phyloP scores from a whole-genome alignment of 495 filamentous ascomycete species.

The Xylaria curta region DNA sequence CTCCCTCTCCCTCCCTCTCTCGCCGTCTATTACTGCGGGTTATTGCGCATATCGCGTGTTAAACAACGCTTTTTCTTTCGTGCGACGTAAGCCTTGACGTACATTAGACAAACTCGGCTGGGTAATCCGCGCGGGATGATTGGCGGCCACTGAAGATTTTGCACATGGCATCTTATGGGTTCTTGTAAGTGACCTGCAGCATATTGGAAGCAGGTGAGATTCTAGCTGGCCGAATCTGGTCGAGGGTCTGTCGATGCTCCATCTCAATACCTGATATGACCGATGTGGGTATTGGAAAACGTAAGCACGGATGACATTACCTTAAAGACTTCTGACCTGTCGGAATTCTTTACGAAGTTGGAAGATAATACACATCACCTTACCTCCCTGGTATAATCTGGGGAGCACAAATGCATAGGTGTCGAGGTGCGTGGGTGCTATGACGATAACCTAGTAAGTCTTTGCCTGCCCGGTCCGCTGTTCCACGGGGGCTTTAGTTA shows the following conservation, averaged over 20 bases:
- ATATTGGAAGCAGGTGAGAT: slow-evolving; percentile 18
- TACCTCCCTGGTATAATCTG: no score
- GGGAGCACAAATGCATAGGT: neutral
- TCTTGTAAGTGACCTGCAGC: neutral
- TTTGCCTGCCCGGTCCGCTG: neutral
- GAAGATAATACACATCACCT: neutral
- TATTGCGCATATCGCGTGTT: neutral
- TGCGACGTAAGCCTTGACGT: slow-evolving; percentile 28
- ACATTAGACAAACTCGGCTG: slow-evolving; percentile 1
- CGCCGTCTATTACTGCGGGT: slow-evolving; percentile 2
- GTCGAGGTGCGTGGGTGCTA: neutral
- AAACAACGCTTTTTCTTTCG: neutral
- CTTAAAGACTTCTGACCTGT: neutral
- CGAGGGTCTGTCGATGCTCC: neutral
- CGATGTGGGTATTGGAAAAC: neutral
- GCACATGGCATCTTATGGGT: slow-evolving; percentile 12
- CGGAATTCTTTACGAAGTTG: neutral
- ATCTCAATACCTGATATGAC: neutral
- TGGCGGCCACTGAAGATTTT: slow-evolving; percentile 12
- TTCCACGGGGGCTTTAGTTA: neutral
- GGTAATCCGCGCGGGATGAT: neutral
- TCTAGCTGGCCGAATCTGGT: neutral
- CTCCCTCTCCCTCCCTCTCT: neutral
- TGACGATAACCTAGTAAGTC: neutral
- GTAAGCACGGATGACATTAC: neutral